Percentiles rank a stretch among this genome's conserved stretches.
Evolutionary conservation across 257 asterid genomes (phyloP).

Genomic region (Verbena officinalis): DNA sequence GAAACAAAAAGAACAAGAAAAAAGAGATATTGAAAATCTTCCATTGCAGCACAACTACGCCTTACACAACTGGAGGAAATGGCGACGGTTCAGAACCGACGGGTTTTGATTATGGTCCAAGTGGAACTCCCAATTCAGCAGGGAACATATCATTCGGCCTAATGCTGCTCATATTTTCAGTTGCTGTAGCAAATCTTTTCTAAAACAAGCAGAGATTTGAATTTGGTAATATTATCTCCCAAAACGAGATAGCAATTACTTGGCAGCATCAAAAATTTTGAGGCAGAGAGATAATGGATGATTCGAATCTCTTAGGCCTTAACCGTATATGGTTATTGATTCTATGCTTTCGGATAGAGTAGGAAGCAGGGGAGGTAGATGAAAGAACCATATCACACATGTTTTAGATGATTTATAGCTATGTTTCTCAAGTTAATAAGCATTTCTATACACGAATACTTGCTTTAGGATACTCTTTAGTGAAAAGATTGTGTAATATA

Average conservation of each 20-base stretch:
- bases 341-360: slow-evolving; percentile 49
- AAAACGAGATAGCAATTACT: slow-evolving; percentile 40
- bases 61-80: slow-evolving; percentile 58
- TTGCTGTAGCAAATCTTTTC: slow-evolving; percentile 46
- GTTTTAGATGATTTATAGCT: slow-evolving; percentile 42
- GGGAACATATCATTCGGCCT: slow-evolving; percentile 41
- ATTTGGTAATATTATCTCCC: slow-evolving; percentile 38
- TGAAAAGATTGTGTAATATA: slow-evolving; percentile 42
- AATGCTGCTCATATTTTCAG: slow-evolving; percentile 41
- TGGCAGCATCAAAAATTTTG: slow-evolving; percentile 47
- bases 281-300: slow-evolving; percentile 45
- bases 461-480: slow-evolving; percentile 44
- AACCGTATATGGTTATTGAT: slow-evolving; percentile 40
- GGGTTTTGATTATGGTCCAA: slow-evolving; percentile 73
- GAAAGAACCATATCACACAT: slow-evolving; percentile 33
- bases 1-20: not conserved
- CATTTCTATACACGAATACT: slow-evolving; percentile 45
- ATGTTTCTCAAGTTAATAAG: slow-evolving; percentile 51
- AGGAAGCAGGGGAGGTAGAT: slow-evolving; percentile 53
- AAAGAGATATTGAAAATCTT: slow-evolving; percentile 26
- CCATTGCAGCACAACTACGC: slow-evolving; percentile 70
- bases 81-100: slow-evolving; percentile 47
- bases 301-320: slow-evolving; percentile 46
- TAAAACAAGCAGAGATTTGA: slow-evolving; percentile 41
- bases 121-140: slow-evolving; percentile 75